Evolutionary conservation across 108 stramenopile species (phyloP), one percentile per base, ranked within the genome.

Genomic region (Heterococcus sp.): DNA sequence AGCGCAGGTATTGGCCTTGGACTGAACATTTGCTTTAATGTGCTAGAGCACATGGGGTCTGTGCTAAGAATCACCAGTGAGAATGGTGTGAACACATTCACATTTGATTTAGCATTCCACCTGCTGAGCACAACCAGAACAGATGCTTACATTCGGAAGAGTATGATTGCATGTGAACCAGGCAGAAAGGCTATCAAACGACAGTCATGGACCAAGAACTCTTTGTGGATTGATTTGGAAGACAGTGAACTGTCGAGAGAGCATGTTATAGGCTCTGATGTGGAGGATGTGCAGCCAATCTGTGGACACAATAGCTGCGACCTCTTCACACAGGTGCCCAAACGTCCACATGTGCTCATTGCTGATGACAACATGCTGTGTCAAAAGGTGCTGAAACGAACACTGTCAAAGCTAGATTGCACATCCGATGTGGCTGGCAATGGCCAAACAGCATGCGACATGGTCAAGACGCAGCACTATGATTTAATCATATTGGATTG

Each of bases 331-430:
- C 21, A 71, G 29, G 69, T 31, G 68, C 1, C 75, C 27, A 2
- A n/a, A 75, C 29, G 30, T 33, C 66, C 1, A 29, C 75, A 76
- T 37, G 37, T 85, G 11, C 74, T 89, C 5, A 73, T 89, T 32
- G 87, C 84, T 2, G 89, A 88, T 39, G 87, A 89, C 87, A 88
- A 84, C 73, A 39, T 71, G 1, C 65, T 89, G 64, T 87, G 87
- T 72, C 75, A 85, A 32, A 89, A 86, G 66, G 39, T 89, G 36
- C 38, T 87, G 26, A 37, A 38, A n/a, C 34, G 69, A 3, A 88
- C 83, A 76, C 36, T 89, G 31, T 29, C 35, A 14, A 35, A 28
- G 69, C 83, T 84, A 66, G 37, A 69, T 11, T 34, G 83, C 35
- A 67, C 78, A 58, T 40, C 72, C 71, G 64, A 69, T 30, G 30